Base-by-base conservation (phyloP, 768 basidiomycete species). In the Tricholoma terreum region DNA sequence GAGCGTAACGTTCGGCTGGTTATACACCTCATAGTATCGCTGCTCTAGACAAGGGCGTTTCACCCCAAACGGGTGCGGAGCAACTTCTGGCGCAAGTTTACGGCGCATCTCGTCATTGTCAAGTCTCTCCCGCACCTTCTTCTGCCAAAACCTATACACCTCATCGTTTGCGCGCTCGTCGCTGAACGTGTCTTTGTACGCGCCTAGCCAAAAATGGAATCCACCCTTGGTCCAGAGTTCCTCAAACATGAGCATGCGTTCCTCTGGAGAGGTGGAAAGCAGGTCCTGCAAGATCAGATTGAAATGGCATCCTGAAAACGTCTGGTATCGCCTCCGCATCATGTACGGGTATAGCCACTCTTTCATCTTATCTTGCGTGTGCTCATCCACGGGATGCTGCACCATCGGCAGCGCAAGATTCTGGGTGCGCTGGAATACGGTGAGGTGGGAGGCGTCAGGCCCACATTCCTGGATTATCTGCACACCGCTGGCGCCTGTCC, bases 351-450 rank as follows among this genome's bases (percentile, higher is more conserved):
- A 63, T 22, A 65, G 19, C n/a, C 58, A 58, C 14, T 61, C 35
- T 46, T 62, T 64, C 58, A 61, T 61, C 51, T 50, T 53, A 6
- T 60, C 56, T 31, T 65, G 62, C 24, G 43, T 49, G 21, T 51
- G 57, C 11, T 6, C 49, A 27, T 57, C 57, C 8, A 66, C n/a
- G 50, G 61, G 57, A 12, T 51, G 40, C 50, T 68, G 63, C 5
- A 40, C 40, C 67, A 69, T 64, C 1, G 67, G 61, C 22, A 69
- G 24, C 1, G 67, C 63, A n/a, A 65, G 52, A 21, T 68, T 67
- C 0, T 67, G 65, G 6, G 67, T 68, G 6, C 69, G 67, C 51
- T 70, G 69, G 61, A 69, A 70, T 17, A 69, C 66, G 7, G 66
- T 66, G 30, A 70, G 60, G 45, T 67, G 62, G 1, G 56, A 33